Conservation (phyloP, 495 filamentous ascomycete genomes). For the Daldinia vernicosa region DNA sequence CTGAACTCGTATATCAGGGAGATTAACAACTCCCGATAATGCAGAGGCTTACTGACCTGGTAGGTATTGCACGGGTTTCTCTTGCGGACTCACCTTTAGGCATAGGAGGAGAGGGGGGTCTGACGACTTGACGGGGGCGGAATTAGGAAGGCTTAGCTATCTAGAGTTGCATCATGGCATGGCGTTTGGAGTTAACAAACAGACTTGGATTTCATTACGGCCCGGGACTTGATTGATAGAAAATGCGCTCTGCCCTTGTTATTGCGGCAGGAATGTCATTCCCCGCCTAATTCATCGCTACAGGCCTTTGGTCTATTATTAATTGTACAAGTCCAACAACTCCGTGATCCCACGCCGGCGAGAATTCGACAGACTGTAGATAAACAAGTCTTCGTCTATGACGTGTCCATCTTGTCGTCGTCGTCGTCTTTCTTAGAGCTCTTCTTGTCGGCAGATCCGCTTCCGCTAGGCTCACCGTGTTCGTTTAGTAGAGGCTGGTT, state of each 20-base stretch:
- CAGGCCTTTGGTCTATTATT: conserved; percentile 34
- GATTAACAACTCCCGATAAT: conserved; percentile 59
- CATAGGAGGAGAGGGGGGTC: not conserved
- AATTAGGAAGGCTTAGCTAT: conserved; percentile 8
- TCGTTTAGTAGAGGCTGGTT: conserved; percentile 70
- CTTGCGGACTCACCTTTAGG: conserved; percentile 10
- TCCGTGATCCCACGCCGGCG: conserved; percentile 33
- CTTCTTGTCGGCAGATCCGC: conserved; percentile 57
- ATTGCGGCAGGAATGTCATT: conserved; percentile 16
- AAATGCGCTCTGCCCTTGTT: conserved; percentile 7
- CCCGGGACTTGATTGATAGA: conserved; percentile 17
- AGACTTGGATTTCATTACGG: conserved; percentile 5
- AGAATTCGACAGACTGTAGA: conserved; percentile 10
- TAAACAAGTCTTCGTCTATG: conserved; percentile 62
- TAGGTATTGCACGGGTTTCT: not conserved
- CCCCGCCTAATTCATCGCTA: conserved; percentile 21
- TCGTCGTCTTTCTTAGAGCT: conserved; percentile 71
- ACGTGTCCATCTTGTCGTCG: conserved; percentile 89
- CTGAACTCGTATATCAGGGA: conserved; percentile 75
- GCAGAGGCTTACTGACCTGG: not conserved
- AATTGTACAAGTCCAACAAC: conserved; percentile 43
- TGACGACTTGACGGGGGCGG: conserved; percentile 10
- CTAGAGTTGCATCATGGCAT: conserved; percentile 36
- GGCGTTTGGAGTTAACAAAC: conserved; percentile 43
- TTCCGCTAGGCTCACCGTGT: conserved; percentile 70